Base-by-base conservation (phyloP, 352 stramenopile species). In the Phytophthora litchii region DNA sequence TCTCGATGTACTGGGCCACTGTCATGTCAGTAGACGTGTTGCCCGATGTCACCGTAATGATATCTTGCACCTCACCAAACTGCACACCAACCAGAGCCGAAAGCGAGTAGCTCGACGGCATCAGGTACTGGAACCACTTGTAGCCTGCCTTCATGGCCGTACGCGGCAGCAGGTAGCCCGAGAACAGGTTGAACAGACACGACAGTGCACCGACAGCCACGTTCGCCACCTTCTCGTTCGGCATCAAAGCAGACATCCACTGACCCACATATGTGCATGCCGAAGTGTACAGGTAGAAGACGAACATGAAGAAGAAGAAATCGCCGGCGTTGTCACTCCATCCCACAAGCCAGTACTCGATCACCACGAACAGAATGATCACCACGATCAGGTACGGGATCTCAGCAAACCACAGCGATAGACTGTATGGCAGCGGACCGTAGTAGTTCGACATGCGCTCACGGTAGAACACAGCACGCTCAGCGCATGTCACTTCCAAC, bases 401-500 rank as follows among this genome's bases (percentile, higher is more conserved):
- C 37, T 91, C 82, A 3, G 77, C 75, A 17, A 79, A 71, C 46
- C 81, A 86, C 27, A 90, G 53, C 44, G 82, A 89, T 54, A 89
- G 32, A 62, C 62, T 83, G 67, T 89, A 92, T 4, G 80, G 69
- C 13, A 92, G 54, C 20, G 79, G 72, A 6, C 75, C 74, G 52
- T 89, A 92, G 71, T 90, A 90, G 65, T 88, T 86, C 31, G 79
- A 88, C 72, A 85, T 83, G 0, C 76, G 76, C 14, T 88, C 74
- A 1, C 73, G 76, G 47, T 88, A 88, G 45, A 76, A 88, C 34
- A 86, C 71, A 1, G 74, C 71, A 11, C 78, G 72, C 40, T 88
- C 72, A 0, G 70, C 49, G 7, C 62, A 84, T 23, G 60, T 72
- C 14, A 73, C 74, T 13, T 87, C 74, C 3, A 88, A 32, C 47